Conservation (phyloP, 768 basidiomycete genomes). For the Pulveroboletus ravenelii region DNA sequence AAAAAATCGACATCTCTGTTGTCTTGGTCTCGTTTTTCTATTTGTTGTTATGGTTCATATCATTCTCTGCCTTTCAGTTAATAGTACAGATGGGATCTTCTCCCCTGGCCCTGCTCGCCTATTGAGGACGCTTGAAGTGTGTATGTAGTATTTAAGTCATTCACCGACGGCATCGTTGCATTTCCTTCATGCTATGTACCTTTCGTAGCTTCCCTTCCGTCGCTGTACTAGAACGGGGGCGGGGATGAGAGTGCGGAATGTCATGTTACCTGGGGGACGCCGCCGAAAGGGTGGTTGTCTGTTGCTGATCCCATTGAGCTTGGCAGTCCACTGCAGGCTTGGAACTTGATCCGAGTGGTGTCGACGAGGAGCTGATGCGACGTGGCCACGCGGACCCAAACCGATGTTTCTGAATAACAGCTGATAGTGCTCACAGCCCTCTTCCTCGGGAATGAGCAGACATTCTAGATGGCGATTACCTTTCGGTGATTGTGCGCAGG, state of each 20-base stretch:
- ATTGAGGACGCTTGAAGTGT: conserved; percentile 13
- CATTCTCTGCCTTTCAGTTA: not conserved
- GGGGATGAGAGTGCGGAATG: conserved; percentile 12
- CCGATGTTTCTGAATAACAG: no score
- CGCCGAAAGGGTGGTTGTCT: conserved; percentile 10
- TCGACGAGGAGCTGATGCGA: no score
- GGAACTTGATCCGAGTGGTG: no score
- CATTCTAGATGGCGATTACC: no score
- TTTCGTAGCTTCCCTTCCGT: conserved; percentile 1
- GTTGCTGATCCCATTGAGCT: not conserved
- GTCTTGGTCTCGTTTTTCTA: conserved; percentile 13
- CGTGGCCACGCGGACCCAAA: no score
- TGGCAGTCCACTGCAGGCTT: no score
- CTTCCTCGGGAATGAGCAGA: no score
- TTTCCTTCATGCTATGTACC: conserved; percentile 11
- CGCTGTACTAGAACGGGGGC: conserved; percentile 15
- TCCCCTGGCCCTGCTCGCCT: conserved; percentile 5
- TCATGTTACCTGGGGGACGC: conserved; percentile 1
- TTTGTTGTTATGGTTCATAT: conserved; percentile 19
- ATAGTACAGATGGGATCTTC: conserved; percentile 9
- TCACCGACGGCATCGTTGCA: conserved; percentile 6
- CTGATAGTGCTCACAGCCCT: no score
- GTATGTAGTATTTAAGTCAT: conserved; percentile 21
- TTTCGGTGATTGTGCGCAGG: no score
- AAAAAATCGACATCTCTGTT: conserved; percentile 14